Percentiles rank a stretch among this genome's conserved stretches.
Evolutionary conservation across 169 alveolate genomes (phyloP).

Genomic region (Plasmodium berghei): DNA sequence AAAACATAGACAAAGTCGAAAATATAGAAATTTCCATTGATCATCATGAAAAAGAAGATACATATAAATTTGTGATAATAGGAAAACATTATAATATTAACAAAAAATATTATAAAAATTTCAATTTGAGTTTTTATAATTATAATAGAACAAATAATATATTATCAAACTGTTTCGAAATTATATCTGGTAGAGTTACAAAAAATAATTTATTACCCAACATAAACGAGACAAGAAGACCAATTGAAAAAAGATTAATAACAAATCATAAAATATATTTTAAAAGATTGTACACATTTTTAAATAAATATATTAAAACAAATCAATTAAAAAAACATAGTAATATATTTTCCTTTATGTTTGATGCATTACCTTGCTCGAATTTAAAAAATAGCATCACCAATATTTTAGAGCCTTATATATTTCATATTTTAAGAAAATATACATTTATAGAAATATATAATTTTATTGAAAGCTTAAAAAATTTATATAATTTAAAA

Average conservation of each 20-base stretch:
- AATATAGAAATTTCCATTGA: too few species aligned
- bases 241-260: constrained; percentile 1
- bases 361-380: constrained; percentile 62
- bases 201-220: too few species aligned
- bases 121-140: constrained; percentile 3
- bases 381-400: constrained; percentile 11
- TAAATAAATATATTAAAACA: constrained; percentile 36
- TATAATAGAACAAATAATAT: neutral
- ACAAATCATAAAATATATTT: constrained; percentile 28
- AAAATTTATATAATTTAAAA: constrained; percentile 58
- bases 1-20: too few species aligned
- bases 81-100: constrained; percentile 10
- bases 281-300: constrained; percentile 25
- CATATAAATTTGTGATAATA: too few species aligned
- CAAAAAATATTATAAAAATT: neutral
- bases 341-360: constrained; percentile 56
- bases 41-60: too few species aligned
- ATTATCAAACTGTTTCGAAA: neutral
- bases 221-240: too few species aligned
- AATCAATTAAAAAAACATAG: constrained; percentile 33
- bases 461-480: constrained; percentile 57
- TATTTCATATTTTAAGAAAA: constrained; percentile 12
- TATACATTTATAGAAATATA: constrained; percentile 38
- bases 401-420: constrained; percentile 19
- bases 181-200: too few species aligned